phyloP scores from a whole-genome alignment of 331 rosid genomes.

The Acacia concinna region DNA sequence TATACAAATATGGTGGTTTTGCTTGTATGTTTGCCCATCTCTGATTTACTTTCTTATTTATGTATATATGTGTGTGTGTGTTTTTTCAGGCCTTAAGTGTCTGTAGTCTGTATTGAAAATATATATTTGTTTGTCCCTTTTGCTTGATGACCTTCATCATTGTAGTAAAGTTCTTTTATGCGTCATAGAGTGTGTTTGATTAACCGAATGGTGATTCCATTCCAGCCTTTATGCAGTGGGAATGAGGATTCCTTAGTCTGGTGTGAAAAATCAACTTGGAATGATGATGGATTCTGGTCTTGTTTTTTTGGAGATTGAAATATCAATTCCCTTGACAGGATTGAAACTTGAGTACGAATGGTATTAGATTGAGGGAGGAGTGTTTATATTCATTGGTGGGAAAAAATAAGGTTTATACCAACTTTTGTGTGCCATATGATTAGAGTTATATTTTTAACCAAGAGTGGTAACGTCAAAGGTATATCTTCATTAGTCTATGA shows the following conservation, averaged over 20 bases:
- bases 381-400: neutral
- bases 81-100: neutral
- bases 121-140: neutral
- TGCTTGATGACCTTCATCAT: neutral
- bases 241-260: neutral
- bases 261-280: neutral
- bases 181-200: neutral
- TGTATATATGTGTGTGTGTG: no score
- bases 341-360: neutral
- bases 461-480: neutral
- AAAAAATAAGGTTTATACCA: neutral
- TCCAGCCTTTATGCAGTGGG: neutral
- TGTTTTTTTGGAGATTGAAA: neutral
- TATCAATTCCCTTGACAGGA: neutral
- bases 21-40: neutral
- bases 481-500: neutral
- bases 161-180: neutral
- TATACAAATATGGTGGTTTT: neutral
- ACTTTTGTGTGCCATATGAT: neutral
- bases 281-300: neutral
- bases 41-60: neutral
- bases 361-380: neutral
- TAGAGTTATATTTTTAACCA: neutral
- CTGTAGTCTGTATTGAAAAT: neutral
- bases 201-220: neutral